Percentiles rank a stretch among this genome's conserved stretches.
These are phyloP conservation scores for Macrocybe gigantea DNA, from an alignment of 768 basidiomycete species.

Conservation along the genomic window DNA sequence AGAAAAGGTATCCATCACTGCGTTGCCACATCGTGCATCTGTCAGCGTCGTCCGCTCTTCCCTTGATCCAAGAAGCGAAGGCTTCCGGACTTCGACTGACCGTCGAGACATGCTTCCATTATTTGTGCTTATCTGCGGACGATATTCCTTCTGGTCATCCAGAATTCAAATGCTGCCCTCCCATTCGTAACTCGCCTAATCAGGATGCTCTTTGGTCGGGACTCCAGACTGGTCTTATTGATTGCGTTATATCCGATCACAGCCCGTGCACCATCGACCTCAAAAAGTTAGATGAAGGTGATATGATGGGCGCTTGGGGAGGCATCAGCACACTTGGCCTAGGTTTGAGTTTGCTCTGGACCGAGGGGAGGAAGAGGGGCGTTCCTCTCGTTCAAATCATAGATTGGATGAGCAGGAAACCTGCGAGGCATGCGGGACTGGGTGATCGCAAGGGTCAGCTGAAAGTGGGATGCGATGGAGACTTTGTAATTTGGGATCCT, in stretches of 20 bases:
- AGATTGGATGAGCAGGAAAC: slow-evolving; percentile 67
- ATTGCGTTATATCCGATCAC: slow-evolving; percentile 95
- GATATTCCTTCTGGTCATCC: slow-evolving; percentile 71
- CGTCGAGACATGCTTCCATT: slow-evolving; percentile 98
- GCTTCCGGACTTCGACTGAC: slow-evolving; percentile 64
- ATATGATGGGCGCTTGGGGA: slow-evolving; percentile 91
- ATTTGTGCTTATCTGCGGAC: slow-evolving; percentile 73
- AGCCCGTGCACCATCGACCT: slow-evolving; percentile 83
- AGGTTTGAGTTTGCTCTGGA: slow-evolving; percentile 86
- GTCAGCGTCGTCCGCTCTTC: slow-evolving; percentile 79
- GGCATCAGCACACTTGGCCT: slow-evolving; percentile 90
- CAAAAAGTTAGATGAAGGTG: slow-evolving; percentile 71
- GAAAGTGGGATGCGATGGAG: slow-evolving; percentile 72
- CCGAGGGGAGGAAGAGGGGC: slow-evolving; percentile 62
- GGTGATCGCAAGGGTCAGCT: slow-evolving; percentile 66
- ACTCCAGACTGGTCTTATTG: slow-evolving; percentile 75
- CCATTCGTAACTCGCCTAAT: slow-evolving; percentile 74
- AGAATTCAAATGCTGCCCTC: slow-evolving; percentile 96
- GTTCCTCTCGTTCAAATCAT: slow-evolving; percentile 57
- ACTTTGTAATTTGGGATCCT: slow-evolving; percentile 83
- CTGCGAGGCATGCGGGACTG: slow-evolving; percentile 79
- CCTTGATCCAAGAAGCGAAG: slow-evolving; percentile 65
- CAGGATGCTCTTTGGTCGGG: slow-evolving; percentile 77
- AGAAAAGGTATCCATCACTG: slow-evolving; percentile 54
- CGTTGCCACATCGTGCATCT: slow-evolving; percentile 95